Base-by-base conservation (phyloP, 176 grass and related monocot species). In the Melocanna baccifera region DNA sequence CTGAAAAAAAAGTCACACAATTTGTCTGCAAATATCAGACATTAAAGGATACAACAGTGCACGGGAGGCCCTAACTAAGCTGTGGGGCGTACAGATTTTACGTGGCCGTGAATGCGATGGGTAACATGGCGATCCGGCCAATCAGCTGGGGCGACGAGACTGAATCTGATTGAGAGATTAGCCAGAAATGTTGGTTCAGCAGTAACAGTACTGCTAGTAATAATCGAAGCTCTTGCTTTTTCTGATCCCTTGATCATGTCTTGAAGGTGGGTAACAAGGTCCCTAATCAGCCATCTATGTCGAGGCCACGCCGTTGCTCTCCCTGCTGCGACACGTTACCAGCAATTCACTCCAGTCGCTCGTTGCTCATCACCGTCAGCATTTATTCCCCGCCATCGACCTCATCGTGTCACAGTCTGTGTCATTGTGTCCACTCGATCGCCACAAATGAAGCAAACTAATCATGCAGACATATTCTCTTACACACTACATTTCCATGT, bases 11-110 rank as follows among this genome's bases (percentile, higher is more conserved):
- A 34, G 3, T 2, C 3, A 34, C 1, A 2, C 32, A 4, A 34
- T 34, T 26, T 90, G 84, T 83, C 79, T 79, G 88, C 57, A 67
- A 67, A 86, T 86, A 77, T n/a, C 73, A 67, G 84, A 83, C 88
- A 83, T 67, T 71, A 30, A 86, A 64, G 78, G 46, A 78, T 22
- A 48, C 71, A 53, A 22, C 71, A 30, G 32, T 62, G 57, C 12
- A 5, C 14, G 41, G 37, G 28, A 64, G 67, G 59, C 6, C 87
- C 67, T 32, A 80, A 30, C 11, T 41, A 68, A 50, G 61, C 67
- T 6, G 40, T 22, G 70, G 59, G 70, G 34, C 13, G 16, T 45
- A 30, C 41, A 11, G 69, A 20, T 86, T 48, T 75, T 81, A 81
- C 62, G 40, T 48, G 71, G 19, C 41, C 26, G 47, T 87, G 68